Conservation (phyloP, 176 grass and related monocot species). For the Aegilops tauschii region DNA sequence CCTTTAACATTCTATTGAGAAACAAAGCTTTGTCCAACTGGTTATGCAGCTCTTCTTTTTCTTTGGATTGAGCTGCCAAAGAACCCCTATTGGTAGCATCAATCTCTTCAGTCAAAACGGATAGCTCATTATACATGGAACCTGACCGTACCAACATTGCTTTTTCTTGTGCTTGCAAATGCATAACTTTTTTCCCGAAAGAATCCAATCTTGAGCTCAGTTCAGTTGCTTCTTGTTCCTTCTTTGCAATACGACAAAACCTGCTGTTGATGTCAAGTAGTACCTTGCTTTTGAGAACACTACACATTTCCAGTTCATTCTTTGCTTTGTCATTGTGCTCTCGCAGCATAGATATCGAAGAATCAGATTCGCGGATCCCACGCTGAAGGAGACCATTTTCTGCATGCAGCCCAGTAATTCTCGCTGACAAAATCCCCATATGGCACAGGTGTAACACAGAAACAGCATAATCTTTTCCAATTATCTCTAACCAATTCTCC, state of each 20-base stretch:
- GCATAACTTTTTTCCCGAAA: slow-evolving; percentile 71
- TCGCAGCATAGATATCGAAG: slow-evolving; percentile 67
- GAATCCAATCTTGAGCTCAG: slow-evolving; percentile 56
- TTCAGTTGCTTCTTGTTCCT: slow-evolving; percentile 73
- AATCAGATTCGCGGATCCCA: slow-evolving; percentile 69
- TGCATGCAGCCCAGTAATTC: slow-evolving; percentile 75
- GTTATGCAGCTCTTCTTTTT: slow-evolving; percentile 56
- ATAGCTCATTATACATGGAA: slow-evolving; percentile 69
- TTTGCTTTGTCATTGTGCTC: slow-evolving; percentile 77
- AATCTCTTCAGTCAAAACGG: slow-evolving; percentile 60
- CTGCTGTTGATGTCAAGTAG: slow-evolving; percentile 78
- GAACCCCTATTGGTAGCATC: slow-evolving; percentile 58
- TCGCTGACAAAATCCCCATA: slow-evolving; percentile 82
- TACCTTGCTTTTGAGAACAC: slow-evolving; percentile 87
- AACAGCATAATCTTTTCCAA: slow-evolving; percentile 89
- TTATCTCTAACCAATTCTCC: slow-evolving; percentile 79
- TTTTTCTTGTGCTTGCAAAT: slow-evolving; percentile 82
- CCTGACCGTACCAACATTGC: slow-evolving; percentile 78
- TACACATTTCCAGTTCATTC: slow-evolving; percentile 77
- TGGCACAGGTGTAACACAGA: slow-evolving; percentile 91
- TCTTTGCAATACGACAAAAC: slow-evolving; percentile 77
- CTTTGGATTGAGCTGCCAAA: slow-evolving; percentile 49
- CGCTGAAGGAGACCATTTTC: slow-evolving; percentile 84
- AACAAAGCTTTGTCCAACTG: slow-evolving; percentile 39
- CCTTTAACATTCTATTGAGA: slow-evolving; percentile 45